Conservation (phyloP, 2,329 filamentous ascomycete genomes). For the Simplicillium aogashimaense region DNA sequence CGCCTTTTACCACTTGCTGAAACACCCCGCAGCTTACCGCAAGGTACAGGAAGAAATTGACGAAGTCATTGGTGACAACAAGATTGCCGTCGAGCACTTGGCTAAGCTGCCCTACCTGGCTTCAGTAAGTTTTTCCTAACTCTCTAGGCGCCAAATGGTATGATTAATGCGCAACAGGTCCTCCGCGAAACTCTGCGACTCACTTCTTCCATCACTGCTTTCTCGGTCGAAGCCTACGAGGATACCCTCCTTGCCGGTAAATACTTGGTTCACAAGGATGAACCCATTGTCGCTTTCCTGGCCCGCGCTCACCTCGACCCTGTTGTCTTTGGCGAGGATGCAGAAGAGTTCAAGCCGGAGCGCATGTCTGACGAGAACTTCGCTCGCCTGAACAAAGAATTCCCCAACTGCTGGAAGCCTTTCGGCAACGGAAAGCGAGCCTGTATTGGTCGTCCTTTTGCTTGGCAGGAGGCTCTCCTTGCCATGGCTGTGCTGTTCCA, state of each 20-base stretch:
- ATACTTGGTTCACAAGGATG: conserved; percentile 44
- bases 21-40: conserved; percentile 47
- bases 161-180: conserved; percentile 18
- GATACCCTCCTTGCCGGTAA: conserved; percentile 49
- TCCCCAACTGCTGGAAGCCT: conserved; percentile 57
- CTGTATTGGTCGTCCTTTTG: conserved; percentile 65
- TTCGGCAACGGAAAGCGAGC: conserved; percentile 63
- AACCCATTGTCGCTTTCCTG: conserved; percentile 39
- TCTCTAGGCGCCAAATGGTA: conserved; percentile 2
- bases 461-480: conserved; percentile 62
- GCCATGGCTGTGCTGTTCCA: conserved; percentile 56
- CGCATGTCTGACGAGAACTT: conserved; percentile 64
- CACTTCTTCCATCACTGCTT: conserved; percentile 47
- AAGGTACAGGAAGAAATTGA: conserved; percentile 62
- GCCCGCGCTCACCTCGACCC: conserved; percentile 51
- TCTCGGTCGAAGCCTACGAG: conserved; percentile 42
- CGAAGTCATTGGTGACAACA: conserved; percentile 46
- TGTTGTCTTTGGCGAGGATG: conserved; percentile 54
- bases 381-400: conserved; percentile 47
- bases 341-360: conserved; percentile 57
- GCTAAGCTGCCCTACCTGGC: conserved; percentile 55
- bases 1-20: conserved; percentile 53
- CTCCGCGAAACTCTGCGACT: conserved; percentile 58
- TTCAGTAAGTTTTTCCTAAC: conserved; percentile 27
- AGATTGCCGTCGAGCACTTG: conserved; percentile 51